phyloP scores from a whole-genome alignment of 495 filamentous ascomycete genomes.

The Chaetomium cochliodes region DNA sequence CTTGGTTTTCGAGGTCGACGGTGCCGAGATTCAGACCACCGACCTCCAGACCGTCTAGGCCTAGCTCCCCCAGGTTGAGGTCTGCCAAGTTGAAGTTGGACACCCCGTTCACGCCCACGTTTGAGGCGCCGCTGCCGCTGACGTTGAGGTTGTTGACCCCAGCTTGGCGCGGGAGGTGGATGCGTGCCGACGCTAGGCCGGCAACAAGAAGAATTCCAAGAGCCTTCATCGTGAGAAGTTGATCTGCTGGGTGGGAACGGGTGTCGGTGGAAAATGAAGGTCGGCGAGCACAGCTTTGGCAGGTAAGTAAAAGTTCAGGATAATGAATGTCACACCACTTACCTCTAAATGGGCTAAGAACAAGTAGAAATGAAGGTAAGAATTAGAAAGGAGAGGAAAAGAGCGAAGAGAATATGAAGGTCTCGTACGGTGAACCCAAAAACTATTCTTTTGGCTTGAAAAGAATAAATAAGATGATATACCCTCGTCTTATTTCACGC shows the following conservation, averaged over 20 bases:
- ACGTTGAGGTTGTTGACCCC: slow-evolving; percentile 7
- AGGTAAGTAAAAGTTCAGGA: background rate
- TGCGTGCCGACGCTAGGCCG: slow-evolving; percentile 36
- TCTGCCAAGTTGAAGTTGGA: slow-evolving; percentile 10
- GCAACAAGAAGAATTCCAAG: slow-evolving; percentile 29
- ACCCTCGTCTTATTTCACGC: background rate
- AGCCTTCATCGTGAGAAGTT: slow-evolving; percentile 28
- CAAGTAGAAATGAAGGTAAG: background rate
- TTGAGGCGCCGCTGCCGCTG: background rate
- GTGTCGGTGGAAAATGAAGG: slow-evolving; percentile 9
- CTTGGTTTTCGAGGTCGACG: slow-evolving; percentile 46
- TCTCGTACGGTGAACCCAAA: background rate
- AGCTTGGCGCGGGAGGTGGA: slow-evolving; percentile 9
- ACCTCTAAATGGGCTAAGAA: slow-evolving; percentile 1
- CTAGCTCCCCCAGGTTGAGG: slow-evolving; percentile 15
- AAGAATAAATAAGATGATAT: background rate
- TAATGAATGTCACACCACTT: background rate
- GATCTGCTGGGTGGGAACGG: too few relatives aligned
- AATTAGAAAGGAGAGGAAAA: background rate
- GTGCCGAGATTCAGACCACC: slow-evolving; percentile 45
- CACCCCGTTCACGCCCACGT: background rate
- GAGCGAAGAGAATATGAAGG: background rate
- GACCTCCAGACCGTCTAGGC: slow-evolving; percentile 27
- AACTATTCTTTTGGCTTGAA: background rate
- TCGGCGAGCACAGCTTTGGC: background rate